Evolutionary conservation across 176 grass and related monocot species (phyloP), one percentile per base, ranked within the genome.

Genomic region (Oryza australiensis): DNA sequence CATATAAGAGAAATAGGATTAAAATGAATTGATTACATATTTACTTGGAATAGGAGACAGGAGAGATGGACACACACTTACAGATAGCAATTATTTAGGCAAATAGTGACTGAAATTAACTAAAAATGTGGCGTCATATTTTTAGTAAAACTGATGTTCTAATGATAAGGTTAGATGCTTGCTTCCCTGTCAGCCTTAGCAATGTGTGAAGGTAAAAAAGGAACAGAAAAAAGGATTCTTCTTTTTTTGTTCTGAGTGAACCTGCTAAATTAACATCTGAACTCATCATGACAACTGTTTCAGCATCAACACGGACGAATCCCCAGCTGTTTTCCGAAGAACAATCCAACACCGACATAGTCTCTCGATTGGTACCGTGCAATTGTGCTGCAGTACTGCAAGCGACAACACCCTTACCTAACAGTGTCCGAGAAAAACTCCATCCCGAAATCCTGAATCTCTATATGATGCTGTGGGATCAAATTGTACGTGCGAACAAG

Each of bases 311-410:
- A 55, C n/a, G 29, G 28, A 48, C 64, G 7, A 37, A 22, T 66
- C 22, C 63, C 72, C 6, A 26, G 9, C 60, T 33, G 29, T 67
- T 84, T 37, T 76, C 82, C 60, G 15, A 35, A 73, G 43, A 11
- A 64, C 41, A 79, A 22, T 2, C 5, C 18, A 32, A 24, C 29
- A 12, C 42, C 12, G 40, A 74, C 9, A 26, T 74, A 37, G 45
- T 68, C 73, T 74, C 55, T 35, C 12, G 76, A 73, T 3, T 41
- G 43, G 26, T 70, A 86, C 40, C 72, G 12, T 26, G 14, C 53
- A 49, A 45, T 55, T 45, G 51, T 77, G 33, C 41, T 38, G 15
- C 66, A 15, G 55, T 3, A 24, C 7, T 33, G 1, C 6, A 72
- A 29, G 20, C 64, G 28, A 40, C 42, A 67, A 33, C 15, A n/a